Base-by-base conservation (phyloP, 2,329 filamentous ascomycete species). In the Colletotrichum horii region DNA sequence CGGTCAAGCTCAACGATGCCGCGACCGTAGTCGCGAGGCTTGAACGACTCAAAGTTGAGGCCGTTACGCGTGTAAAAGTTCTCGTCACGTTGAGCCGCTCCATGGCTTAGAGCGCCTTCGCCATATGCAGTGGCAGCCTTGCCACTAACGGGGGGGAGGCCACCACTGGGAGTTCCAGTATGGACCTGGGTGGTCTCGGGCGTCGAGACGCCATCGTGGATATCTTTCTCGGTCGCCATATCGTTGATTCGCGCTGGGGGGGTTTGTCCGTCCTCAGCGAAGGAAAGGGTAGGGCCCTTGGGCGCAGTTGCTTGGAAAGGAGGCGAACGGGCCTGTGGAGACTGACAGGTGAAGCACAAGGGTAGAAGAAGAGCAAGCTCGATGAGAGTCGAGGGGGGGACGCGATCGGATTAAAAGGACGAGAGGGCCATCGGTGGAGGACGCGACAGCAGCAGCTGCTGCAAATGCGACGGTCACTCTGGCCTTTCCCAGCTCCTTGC, bases 1-100 rank as follows among this genome's bases (percentile, higher is more conserved):
- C 78, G 78, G 71, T 81, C 79, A 16, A 82, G 79, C 67, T 81
- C 77, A 9, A 78, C 77, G 24, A 78, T 71, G 30, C 75, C 77
- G 11, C 61, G 52, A n/a, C 78, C 78, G 30, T 77, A 77, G 30
- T 77, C 71, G 43, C 78, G 78, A 14, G 64, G 69, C 78, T 79
- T 78, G 77, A 80, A 80, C 7, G 79, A 80, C 66, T 78, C 77
- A 1, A 77, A 55, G 70, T 79, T 80, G 48, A 80, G 77, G 24
- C 79, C 79, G 19, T 78, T 79, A 15, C 79, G 78, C 14, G 79
- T 80, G 70, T 73, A 76, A 30, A 76, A 76, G 70, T 76, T 48
- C 0, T 76, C 70, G 11, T 76, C 74, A 19, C 70, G 74, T 8
- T 28, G 4, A 22, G 58, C 58, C 7, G 28, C 69, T 30, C 32